Evolutionary conservation across 2,329 filamentous ascomycete genomes (phyloP).

Genomic region (Arthrinium phaeospermum): DNA sequence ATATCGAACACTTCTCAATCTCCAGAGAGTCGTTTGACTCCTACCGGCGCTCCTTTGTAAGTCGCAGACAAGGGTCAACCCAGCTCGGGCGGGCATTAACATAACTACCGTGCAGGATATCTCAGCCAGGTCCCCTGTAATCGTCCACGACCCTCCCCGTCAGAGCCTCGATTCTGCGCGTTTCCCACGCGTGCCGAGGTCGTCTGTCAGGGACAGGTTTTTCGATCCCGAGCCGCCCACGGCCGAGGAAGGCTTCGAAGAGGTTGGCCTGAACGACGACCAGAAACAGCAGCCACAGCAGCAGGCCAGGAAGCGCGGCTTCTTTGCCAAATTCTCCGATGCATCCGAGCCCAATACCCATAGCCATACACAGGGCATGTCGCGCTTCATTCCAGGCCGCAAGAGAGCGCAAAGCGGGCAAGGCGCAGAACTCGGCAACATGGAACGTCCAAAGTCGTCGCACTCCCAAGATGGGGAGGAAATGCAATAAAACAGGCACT

Average conservation of each 20-base stretch:
- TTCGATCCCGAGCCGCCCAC: conserved; percentile 68
- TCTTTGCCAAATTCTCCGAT: conserved; percentile 83
- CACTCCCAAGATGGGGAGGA: conserved; percentile 35
- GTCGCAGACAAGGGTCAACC: conserved; percentile 39
- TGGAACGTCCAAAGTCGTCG: conserved; percentile 39
- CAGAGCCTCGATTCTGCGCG: conserved; percentile 82
- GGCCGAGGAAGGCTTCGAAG: conserved; percentile 84
- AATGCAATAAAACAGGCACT: conserved; percentile 30
- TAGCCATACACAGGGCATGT: conserved; percentile 33
- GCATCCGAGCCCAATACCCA: conserved; percentile 37
- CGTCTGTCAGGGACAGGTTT: conserved; percentile 61
- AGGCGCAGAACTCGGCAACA: conserved; percentile 38
- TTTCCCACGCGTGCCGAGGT: conserved; percentile 66
- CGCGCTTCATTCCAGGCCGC: conserved; percentile 41
- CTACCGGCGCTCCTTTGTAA: conserved; percentile 92
- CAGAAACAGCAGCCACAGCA: conserved; percentile 56
- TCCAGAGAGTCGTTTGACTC: conserved; percentile 97
- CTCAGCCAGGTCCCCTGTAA: conserved; percentile 80
- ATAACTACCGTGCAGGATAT: conserved; percentile 71
- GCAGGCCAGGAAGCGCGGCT: conserved; percentile 72
- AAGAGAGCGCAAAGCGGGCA: conserved; percentile 42
- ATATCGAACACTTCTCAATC: conserved; percentile 93
- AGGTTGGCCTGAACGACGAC: conserved; percentile 86
- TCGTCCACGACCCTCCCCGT: conserved; percentile 65
- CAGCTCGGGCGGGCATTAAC: not conserved